phyloP scores from a whole-genome alignment of 352 stramenopile genomes.

The Phytophthora hybrid region DNA sequence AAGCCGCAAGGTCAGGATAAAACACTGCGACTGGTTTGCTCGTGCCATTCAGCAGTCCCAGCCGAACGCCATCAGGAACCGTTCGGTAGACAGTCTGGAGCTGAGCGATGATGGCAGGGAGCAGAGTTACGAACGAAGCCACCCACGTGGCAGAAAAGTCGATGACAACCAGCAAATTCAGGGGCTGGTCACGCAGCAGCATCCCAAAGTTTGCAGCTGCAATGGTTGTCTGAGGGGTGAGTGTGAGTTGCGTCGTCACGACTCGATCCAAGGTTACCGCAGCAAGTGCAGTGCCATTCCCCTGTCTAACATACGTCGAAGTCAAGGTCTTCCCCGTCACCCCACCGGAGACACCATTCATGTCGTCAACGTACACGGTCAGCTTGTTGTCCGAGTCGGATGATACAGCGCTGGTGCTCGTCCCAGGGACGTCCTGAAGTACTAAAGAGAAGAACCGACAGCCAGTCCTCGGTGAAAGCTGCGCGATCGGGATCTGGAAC shows the following conservation, averaged over 20 bases:
- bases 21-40: slow-evolving; percentile 18
- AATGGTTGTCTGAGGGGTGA: slow-evolving; percentile 31
- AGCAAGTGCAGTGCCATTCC: slow-evolving; percentile 19
- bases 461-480: slow-evolving; percentile 37
- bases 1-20: slow-evolving; percentile 28
- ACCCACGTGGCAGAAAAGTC: slow-evolving; percentile 39
- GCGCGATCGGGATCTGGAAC: slow-evolving; percentile 34
- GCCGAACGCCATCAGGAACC: slow-evolving; percentile 31
- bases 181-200: slow-evolving; percentile 38
- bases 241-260: slow-evolving; percentile 39
- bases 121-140: slow-evolving; percentile 32
- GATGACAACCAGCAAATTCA: slow-evolving; percentile 63
- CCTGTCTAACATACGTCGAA: slow-evolving; percentile 40
- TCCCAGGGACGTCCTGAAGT: slow-evolving; percentile 36
- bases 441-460: slow-evolving; percentile 52
- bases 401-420: slow-evolving; percentile 31
- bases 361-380: slow-evolving; percentile 61
- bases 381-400: slow-evolving; percentile 43
- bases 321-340: slow-evolving; percentile 6
- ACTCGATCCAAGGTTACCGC: slow-evolving; percentile 47
- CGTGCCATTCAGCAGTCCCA: slow-evolving; percentile 41
- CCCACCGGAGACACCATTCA: slow-evolving; percentile 44
- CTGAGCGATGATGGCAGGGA: slow-evolving; percentile 48
- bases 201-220: slow-evolving; percentile 13
- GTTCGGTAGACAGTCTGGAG: slow-evolving; percentile 47